These are phyloP conservation scores for Trichoderma atroviride DNA, from an alignment of 2,329 filamentous ascomycete genomes.

Conservation along the genomic window DNA sequence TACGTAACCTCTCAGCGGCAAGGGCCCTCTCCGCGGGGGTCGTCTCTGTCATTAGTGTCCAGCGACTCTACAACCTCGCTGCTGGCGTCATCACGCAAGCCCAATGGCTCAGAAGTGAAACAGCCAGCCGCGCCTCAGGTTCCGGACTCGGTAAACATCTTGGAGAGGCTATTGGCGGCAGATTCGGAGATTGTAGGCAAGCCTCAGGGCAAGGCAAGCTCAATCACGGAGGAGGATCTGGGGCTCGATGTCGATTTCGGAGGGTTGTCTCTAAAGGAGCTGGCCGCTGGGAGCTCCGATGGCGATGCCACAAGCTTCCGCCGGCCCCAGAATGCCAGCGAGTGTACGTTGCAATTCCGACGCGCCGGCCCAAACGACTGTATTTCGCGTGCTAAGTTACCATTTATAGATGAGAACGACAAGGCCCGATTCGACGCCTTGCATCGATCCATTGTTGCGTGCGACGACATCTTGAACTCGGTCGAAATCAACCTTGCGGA, in stretches of 20 bases:
- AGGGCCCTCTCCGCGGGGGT: conserved; percentile 69
- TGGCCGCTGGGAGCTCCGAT: conserved; percentile 45
- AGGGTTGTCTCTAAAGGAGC: conserved; percentile 73
- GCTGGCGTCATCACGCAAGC: conserved; percentile 62
- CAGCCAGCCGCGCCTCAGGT: conserved; percentile 53
- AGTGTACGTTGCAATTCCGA: conserved; percentile 59
- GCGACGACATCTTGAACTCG: conserved; percentile 89
- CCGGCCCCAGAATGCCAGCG: conserved; percentile 66
- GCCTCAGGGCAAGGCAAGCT: conserved; percentile 25
- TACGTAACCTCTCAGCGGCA: conserved; percentile 70
- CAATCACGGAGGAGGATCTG: conserved; percentile 56
- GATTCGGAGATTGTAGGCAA: conserved; percentile 31
- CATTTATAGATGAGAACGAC: conserved; percentile 69
- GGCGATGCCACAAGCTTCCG: conserved; percentile 37
- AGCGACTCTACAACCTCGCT: conserved; percentile 79
- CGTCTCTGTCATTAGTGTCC: conserved; percentile 75
- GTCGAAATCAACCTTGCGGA: conserved; percentile 90
- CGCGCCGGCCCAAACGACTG: neutral
- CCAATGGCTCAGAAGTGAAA: conserved; percentile 70
- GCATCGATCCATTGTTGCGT: conserved; percentile 84
- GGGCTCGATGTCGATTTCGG: conserved; percentile 76
- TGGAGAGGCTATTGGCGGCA: conserved; percentile 54
- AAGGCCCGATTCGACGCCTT: conserved; percentile 86
- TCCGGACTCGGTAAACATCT: conserved; percentile 70
- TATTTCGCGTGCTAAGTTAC: neutral